Base-by-base conservation (phyloP, 1,284 basidiomycete genomes). In the Melampsora americana region DNA sequence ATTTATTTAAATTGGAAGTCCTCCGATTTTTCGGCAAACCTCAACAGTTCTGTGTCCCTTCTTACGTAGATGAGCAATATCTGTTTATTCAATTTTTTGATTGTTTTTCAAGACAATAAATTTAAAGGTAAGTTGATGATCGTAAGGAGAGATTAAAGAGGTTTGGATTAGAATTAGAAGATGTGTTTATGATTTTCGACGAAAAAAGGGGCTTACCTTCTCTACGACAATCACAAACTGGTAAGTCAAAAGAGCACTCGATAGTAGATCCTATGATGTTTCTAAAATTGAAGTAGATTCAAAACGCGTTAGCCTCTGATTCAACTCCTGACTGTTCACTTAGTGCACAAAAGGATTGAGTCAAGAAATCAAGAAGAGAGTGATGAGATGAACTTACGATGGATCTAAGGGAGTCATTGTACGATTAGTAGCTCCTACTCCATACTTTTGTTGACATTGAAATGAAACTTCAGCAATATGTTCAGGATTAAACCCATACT, bases 401-500 rank as follows among this genome's bases (percentile, higher is more conserved):
- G 42, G 62, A 39, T 32, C 53, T 2, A 56, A 26, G 30, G 60
- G 30, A 50, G 50, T 56, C 50, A 56, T 56, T 20, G 18, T 56
- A 12, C 50, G 50, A 56, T 66, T 73, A 9, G 9, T 9, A 35
- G 35, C 35, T 26, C 59, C 60, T 18, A 66, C 66, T 12, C 71
- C 71, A 60, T 50, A 73, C 44, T 32, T 53, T 66, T 73, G 62
- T 39, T 73, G 71, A 26, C 71, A 73, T 30, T 73, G 28, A 18
- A 53, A 73, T 26, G 71, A 73, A 9, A 42, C 28, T 20, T 46
- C 44, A 6, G 48, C 71, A 42, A 73, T 66, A 5, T 66, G 32
- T 56, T 73, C 71, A n/a, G 71, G 66, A 1, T 62, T 66, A 60
- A 73, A 26, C 2, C 71, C 71, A 39, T 73, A 65, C 26, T 73